These are phyloP conservation scores for Kodamaea lidongshanica DNA, from an alignment of 805 yeast species.

Conservation along the genomic window DNA sequence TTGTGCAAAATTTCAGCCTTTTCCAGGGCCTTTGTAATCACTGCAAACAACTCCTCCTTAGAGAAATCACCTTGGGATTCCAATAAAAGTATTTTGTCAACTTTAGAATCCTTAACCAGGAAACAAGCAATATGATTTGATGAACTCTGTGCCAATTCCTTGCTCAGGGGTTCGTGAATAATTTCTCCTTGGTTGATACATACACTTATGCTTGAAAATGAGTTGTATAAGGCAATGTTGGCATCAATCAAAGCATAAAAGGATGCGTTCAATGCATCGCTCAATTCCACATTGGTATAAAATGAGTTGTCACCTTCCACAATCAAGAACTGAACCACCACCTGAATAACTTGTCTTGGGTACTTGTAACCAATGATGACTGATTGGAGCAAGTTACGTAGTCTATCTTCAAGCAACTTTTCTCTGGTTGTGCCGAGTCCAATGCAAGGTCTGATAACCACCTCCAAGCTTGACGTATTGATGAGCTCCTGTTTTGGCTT, in stretches of 20 bases:
- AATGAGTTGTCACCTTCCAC: conserved; percentile 20
- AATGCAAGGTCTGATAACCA: conserved; percentile 67
- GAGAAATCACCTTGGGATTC: conserved; percentile 72
- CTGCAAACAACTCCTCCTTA: conserved; percentile 46
- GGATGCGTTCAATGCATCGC: conserved; percentile 66
- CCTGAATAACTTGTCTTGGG: conserved; percentile 62
- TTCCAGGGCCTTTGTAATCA: conserved; percentile 47
- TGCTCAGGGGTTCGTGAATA: conserved; percentile 41
- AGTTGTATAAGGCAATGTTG: conserved; percentile 60
- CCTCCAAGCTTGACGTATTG: conserved; percentile 67
- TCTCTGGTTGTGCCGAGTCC: conserved; percentile 79
- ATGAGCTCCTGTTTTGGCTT: conserved; percentile 81
- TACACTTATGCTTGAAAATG: conserved; percentile 55
- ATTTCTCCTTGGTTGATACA: conserved; percentile 27
- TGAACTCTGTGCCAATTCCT: conserved; percentile 35
- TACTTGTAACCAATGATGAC: conserved; percentile 56
- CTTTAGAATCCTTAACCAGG: conserved; percentile 44
- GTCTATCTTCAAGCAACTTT: conserved; percentile 63
- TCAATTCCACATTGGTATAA: conserved; percentile 46
- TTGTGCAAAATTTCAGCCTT: conserved; percentile 42
- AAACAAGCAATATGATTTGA: conserved; percentile 67
- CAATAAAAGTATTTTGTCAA: conserved; percentile 52
- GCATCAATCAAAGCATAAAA: conserved; percentile 76
- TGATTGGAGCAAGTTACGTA: conserved; percentile 55
- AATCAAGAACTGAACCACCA: conserved; percentile 36